These are phyloP conservation scores for Epicoccum sorghinum DNA, from an alignment of 2,329 filamentous ascomycete genomes.

Conservation along the genomic window DNA sequence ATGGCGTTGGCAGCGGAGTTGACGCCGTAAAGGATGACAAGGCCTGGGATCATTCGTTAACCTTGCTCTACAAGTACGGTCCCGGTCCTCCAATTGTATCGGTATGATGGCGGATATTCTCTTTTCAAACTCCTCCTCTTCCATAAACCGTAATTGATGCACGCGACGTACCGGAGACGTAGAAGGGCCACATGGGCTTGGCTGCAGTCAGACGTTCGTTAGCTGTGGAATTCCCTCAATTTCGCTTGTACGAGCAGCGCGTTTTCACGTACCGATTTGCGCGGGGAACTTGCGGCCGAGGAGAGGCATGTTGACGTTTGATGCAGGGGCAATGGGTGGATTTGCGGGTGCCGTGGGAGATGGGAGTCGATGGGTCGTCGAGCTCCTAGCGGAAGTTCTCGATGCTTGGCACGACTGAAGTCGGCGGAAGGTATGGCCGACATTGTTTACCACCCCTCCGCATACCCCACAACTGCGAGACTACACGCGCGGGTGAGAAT, in stretches of 20 bases:
- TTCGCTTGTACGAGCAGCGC: constrained; percentile 1
- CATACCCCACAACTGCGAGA: constrained; percentile 25
- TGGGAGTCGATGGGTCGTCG: constrained; percentile 29
- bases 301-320: constrained; percentile 49
- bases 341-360: constrained; percentile 39
- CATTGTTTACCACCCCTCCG: constrained; percentile 23
- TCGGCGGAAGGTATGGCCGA: constrained; percentile 30
- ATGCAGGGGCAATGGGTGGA: constrained; percentile 39
- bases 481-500: neutral
- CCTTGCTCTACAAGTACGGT: constrained; percentile 4
- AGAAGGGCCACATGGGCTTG: constrained; percentile 91
- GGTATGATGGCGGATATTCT: neutral
- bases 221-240: constrained; percentile 27
- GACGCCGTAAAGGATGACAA: constrained; percentile 88
- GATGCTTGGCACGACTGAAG: constrained; percentile 33
- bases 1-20: constrained; percentile 81
- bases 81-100: neutral
- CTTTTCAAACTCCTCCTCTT: neutral
- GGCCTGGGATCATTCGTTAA: constrained; percentile 60
- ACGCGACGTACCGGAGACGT: constrained; percentile 79
- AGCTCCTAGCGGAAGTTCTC: constrained; percentile 20
- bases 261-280: constrained; percentile 54
- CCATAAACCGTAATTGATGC: neutral
- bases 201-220: constrained; percentile 62
- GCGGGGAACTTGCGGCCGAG: constrained; percentile 60